phyloP scores from a whole-genome alignment of 176 grass and related monocot species.

The Avena eriantha region DNA sequence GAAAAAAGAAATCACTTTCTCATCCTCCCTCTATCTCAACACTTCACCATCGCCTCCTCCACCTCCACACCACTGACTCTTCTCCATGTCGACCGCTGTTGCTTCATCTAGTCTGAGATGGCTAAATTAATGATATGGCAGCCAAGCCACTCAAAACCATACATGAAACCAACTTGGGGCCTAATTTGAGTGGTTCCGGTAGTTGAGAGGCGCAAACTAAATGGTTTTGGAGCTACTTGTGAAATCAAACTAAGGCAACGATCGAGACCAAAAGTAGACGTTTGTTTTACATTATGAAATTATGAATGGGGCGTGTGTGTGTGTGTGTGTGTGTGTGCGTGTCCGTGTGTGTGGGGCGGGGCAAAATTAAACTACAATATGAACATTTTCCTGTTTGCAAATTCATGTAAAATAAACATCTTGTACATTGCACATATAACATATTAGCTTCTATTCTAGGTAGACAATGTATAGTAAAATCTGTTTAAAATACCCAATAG shows the following conservation, averaged over 20 bases:
- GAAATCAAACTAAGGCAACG: neutral
- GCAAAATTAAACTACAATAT: neutral
- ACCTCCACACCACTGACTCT: neutral
- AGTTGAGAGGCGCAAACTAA: neutral
- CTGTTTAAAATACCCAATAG: neutral
- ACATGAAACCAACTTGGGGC: neutral
- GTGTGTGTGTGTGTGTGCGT: too few relatives aligned
- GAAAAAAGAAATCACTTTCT: neutral
- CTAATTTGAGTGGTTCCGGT: neutral
- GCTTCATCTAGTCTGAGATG: neutral
- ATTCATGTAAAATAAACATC: conserved; percentile 5
- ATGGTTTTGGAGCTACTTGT: neutral
- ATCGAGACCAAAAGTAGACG: neutral
- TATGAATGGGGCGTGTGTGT: too few relatives aligned
- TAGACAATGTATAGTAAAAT: neutral
- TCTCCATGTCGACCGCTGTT: neutral
- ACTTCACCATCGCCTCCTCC: neutral
- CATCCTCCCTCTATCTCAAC: neutral
- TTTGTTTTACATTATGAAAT: neutral
- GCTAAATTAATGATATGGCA: neutral
- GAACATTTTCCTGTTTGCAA: neutral
- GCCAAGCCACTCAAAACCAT: neutral
- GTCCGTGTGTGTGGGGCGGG: too few relatives aligned
- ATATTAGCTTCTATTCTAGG: neutral
- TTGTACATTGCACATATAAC: neutral